Percentiles rank a stretch among this genome's conserved stretches.
These are phyloP conservation scores for Sugiyamaella smithiae DNA, from an alignment of 805 yeast genomes.

Conservation along the genomic window DNA sequence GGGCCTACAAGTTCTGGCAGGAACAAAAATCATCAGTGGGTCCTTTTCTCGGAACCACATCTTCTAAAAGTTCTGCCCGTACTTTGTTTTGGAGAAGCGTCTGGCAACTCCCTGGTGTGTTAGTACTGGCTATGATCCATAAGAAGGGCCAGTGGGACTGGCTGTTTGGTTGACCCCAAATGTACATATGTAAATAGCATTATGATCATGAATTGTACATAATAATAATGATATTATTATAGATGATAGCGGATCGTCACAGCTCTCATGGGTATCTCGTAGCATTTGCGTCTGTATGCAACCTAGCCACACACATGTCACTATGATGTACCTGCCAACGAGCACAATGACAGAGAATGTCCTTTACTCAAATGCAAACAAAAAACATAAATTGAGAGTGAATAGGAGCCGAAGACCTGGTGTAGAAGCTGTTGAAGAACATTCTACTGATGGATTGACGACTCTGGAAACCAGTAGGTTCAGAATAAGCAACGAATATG, in stretches of 20 bases:
- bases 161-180: slow-evolving; percentile 34
- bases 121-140: slow-evolving; percentile 89
- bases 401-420: neutral
- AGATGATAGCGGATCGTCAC: too few relatives aligned
- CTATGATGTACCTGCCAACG: slow-evolving; percentile 2
- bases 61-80: slow-evolving; percentile 33
- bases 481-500: slow-evolving; percentile 3
- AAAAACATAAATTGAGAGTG: neutral
- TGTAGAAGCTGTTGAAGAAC: neutral
- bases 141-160: slow-evolving; percentile 95
- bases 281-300: too few relatives aligned
- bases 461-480: slow-evolving; percentile 9
- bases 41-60: slow-evolving; percentile 16
- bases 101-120: slow-evolving; percentile 86
- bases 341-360: neutral
- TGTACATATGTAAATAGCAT: slow-evolving; percentile 2
- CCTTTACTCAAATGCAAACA: neutral
- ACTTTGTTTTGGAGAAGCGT: slow-evolving; percentile 92
- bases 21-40: slow-evolving; percentile 55
- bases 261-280: too few relatives aligned
- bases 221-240: too few relatives aligned
- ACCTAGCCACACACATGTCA: too few relatives aligned
- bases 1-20: slow-evolving; percentile 80
- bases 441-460: slow-evolving; percentile 6
- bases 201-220: neutral